Evolutionary conservation across 495 filamentous ascomycete genomes (phyloP).

Genomic region (Tuber brumale): DNA sequence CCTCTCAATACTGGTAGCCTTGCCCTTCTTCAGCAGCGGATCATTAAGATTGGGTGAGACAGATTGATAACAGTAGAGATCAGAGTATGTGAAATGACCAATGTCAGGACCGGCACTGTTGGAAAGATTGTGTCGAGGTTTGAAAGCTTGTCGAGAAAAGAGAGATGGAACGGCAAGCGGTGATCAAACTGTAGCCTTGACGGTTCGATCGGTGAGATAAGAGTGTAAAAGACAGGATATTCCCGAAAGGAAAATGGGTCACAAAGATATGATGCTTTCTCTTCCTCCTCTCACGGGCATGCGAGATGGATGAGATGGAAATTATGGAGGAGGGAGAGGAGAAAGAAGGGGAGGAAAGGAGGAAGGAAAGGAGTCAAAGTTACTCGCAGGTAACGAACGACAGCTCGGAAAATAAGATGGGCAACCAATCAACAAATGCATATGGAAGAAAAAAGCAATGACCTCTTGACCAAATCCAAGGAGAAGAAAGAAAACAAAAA

Average conservation of each 20-base stretch:
- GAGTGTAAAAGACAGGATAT: slow-evolving; percentile 4
- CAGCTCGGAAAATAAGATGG: not conserved
- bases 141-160: not conserved
- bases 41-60: not conserved
- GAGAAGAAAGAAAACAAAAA: not conserved
- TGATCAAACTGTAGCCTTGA: slow-evolving; percentile 9
- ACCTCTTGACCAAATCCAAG: not conserved
- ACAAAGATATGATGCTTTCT: not conserved
- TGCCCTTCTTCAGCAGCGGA: no score
- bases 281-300: not conserved
- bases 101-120: not conserved
- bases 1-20: no score
- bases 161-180: not conserved
- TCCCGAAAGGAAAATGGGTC: not conserved
- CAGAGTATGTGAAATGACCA: not conserved
- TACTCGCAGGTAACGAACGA: not conserved
- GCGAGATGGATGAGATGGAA: not conserved
- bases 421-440: not conserved
- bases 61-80: not conserved
- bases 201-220: not conserved
- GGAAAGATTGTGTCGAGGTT: not conserved
- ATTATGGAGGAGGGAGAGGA: not conserved
- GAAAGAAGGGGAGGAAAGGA: not conserved
- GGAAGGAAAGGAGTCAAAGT: not conserved
- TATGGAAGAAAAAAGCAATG: not conserved